Percentiles rank a stretch among this genome's conserved stretches.
Evolutionary conservation across 192 early-diverging fungal species (phyloP).

Genomic region (Cetraspora pellucida): DNA sequence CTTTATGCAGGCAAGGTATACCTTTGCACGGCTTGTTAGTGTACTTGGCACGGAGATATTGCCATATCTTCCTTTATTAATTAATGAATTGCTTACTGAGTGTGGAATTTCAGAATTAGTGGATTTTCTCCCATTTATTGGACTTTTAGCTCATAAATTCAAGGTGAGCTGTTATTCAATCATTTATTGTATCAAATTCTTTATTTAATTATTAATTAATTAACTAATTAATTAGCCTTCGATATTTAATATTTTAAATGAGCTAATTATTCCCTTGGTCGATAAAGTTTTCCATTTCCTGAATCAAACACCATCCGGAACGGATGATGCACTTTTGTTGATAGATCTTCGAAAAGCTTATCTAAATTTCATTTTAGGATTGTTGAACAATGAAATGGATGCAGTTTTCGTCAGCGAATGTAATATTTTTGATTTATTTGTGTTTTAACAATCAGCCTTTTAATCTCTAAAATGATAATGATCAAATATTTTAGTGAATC

Average conservation of each 20-base stretch:
- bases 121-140: slow-evolving; percentile 86
- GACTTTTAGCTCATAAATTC: slow-evolving; percentile 86
- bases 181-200: slow-evolving; percentile 28
- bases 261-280: slow-evolving; percentile 77
- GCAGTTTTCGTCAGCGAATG: slow-evolving; percentile 71
- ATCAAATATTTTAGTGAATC: slow-evolving; percentile 58
- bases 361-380: slow-evolving; percentile 71
- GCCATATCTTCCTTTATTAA: slow-evolving; percentile 76
- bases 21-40: slow-evolving; percentile 87
- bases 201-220: neutral
- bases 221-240: slow-evolving; percentile 44
- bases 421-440: slow-evolving; percentile 56
- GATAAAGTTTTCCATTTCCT: slow-evolving; percentile 84
- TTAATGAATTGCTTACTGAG: slow-evolving; percentile 75
- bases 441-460: slow-evolving; percentile 37
- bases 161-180: slow-evolving; percentile 59
- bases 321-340: slow-evolving; percentile 81
- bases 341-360: slow-evolving; percentile 82
- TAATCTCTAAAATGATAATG: neutral
- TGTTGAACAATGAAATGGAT: slow-evolving; percentile 84
- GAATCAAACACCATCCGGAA: slow-evolving; percentile 80
- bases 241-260: slow-evolving; percentile 69
- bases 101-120: slow-evolving; percentile 77
- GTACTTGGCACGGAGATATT: slow-evolving; percentile 83
- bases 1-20: slow-evolving; percentile 51